Evolutionary conservation across 139 green algal genomes (phyloP), one percentile per base, ranked within the genome.

Genomic region (Pleodorina starrii): DNA sequence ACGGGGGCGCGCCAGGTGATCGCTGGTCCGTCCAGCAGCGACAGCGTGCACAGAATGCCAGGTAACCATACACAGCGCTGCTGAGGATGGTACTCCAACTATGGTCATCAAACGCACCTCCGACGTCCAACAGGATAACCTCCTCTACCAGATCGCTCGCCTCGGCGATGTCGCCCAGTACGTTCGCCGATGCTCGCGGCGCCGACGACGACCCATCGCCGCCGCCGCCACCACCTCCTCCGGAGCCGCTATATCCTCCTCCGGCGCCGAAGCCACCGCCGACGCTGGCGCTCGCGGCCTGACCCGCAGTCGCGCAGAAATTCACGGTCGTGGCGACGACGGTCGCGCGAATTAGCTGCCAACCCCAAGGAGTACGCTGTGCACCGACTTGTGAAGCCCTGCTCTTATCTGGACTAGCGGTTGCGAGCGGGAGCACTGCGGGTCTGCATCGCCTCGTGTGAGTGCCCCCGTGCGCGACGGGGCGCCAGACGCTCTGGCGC

Each of bases 71-170:
- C n/a, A n/a, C n/a, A n/a, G n/a, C n/a, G n/a, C n/a, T n/a, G n/a
- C n/a, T n/a, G n/a, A n/a, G n/a, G n/a, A n/a, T n/a, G n/a, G n/a
- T n/a, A n/a, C n/a, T n/a, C n/a, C n/a, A n/a, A n/a, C n/a, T n/a
- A n/a, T n/a, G n/a, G n/a, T n/a, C n/a, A n/a, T n/a, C n/a, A n/a
- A 36, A 25, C 46, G 19, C 80, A 96, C 95, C 96, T 88, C 89
- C 87, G 1, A 98, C 94, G 63, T 98, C 96, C 42, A 98, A 92
- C 23, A 98, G 90, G 0, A 97, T 90, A 1, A 97, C 92, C n/a
- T 97, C 94, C 81, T 96, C 94, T 3, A 91, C 84, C 35, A 92
- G 71, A 27, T 92, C 90, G 36, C 46, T 63, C 4, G 73, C 59
- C 7, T 91, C 91, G 0, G 85, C 90, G 12, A 88, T n/a, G 54